Base-by-base conservation (phyloP, 2,329 filamentous ascomycete genomes). In the Stachybotrys chartarum region DNA sequence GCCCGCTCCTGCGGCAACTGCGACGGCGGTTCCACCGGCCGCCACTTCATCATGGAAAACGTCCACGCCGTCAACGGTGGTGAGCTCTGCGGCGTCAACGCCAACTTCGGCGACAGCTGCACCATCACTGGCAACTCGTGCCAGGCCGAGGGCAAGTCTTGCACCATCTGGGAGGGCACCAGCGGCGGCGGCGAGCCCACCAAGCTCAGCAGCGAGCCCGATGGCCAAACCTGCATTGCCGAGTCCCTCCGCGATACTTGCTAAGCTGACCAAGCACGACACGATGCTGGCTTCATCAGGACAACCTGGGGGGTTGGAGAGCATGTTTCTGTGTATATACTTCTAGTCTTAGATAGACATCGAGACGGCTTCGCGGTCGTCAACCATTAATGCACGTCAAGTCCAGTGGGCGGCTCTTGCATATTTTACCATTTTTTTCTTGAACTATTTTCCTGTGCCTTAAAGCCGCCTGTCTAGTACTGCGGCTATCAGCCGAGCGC, bases 1-100 rank as follows among this genome's bases (percentile, higher is more conserved):
- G 64, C 64, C 42, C 59, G 63, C 8, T 65, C 63, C 30, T 65
- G 63, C n/a, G 63, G 63, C 1, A 65, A 64, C 54, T 65, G 63
- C 50, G 61, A 56, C 24, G 58, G 59, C 1, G 64, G 76, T 42
- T 70, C 30, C 8, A 17, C 71, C 58, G 69, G 67, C 49, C 71
- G 76, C 6, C 73, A 73, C 52, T 71, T 78, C 30, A 69, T 75
- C 57, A 69, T 78, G 52, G 72, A 76, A 62, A 72, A 72, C 17
- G 62, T 68, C 5, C 70, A 71, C 11, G 74, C 72, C 14, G 63
- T 65, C 8, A 60, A 70, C 16, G 74, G 73, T n/a, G 72, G 72
- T 17, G 68, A 73, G 58, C 66, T 77, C 14, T 71, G 68, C 50
- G 74, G 74, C n/a, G 75, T 73, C 57, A 74, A 74, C 63, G 61